Conservation (phyloP, 1,139 yeast species). For the Yamadazyma diddensiae region DNA sequence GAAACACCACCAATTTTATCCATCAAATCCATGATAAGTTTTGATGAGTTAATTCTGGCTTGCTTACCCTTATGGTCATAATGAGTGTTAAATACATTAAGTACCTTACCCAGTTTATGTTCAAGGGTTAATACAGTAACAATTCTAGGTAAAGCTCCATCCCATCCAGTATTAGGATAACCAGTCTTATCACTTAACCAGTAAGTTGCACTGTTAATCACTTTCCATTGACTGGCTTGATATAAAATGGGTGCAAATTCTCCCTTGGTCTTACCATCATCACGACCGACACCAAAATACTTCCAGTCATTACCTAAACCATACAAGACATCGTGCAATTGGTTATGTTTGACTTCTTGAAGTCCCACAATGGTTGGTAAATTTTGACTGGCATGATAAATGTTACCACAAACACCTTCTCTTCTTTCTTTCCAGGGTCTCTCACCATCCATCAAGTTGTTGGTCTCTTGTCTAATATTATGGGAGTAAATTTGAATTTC, state of each 20-base stretch:
- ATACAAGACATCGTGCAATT: constrained; percentile 25
- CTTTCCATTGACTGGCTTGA: constrained; percentile 26
- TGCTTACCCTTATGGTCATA: constrained; percentile 41
- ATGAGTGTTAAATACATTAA: constrained; percentile 43
- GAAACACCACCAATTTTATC: constrained; percentile 27
- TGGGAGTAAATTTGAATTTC: constrained; percentile 30
- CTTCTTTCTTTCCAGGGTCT: constrained; percentile 25
- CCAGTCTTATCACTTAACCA: constrained; percentile 45
- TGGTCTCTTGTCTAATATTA: constrained; percentile 26
- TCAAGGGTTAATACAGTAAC: constrained; percentile 37
- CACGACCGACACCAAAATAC: constrained; percentile 49
- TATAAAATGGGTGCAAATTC: constrained; percentile 47
- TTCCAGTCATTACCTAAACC: constrained; percentile 30
- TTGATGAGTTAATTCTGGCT: constrained; percentile 31
- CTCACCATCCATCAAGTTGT: constrained; percentile 22
- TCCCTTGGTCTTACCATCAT: constrained; percentile 42
- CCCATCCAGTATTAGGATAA: constrained; percentile 40
- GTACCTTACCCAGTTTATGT: constrained; percentile 21
- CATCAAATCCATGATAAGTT: constrained; percentile 31
- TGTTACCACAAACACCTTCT: constrained; percentile 21
- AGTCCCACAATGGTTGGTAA: constrained; percentile 29
- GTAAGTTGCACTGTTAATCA: constrained; percentile 33
- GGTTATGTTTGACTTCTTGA: constrained; percentile 30
- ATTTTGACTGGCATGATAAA: constrained; percentile 13
- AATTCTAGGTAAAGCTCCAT: constrained; percentile 42